These are phyloP conservation scores for Fusarium abutilonis DNA, from an alignment of 2,329 filamentous ascomycete species.

Conservation along the genomic window DNA sequence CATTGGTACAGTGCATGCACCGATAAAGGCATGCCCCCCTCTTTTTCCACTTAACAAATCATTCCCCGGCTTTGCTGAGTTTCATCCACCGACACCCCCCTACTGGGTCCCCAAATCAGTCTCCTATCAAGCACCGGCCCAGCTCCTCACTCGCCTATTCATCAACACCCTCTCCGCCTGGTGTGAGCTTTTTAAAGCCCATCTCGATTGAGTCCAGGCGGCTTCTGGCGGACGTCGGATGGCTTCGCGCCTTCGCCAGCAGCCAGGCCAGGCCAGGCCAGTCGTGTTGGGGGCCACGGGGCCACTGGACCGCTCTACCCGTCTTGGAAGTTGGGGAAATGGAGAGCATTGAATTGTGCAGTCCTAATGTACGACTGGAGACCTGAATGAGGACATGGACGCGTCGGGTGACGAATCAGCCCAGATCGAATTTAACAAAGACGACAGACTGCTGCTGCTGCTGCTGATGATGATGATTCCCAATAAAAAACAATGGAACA, in stretches of 20 bases:
- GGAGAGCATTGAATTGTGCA: conserved; percentile 29
- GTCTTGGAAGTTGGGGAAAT: conserved; percentile 41
- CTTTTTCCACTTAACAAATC: conserved; percentile 8
- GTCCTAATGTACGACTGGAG: conserved; percentile 37
- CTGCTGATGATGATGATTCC: conserved; percentile 20
- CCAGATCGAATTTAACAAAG: conserved; percentile 38
- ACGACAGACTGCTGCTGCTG: conserved; percentile 1
- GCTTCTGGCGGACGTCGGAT: conserved; percentile 25
- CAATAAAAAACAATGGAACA: conserved; percentile 35
- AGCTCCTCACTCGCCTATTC: conserved; percentile 17
- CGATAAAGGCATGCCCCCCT: conserved; percentile 17
- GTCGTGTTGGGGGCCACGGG: conserved; percentile 23
- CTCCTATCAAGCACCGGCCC: not conserved
- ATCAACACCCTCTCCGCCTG: conserved; percentile 40
- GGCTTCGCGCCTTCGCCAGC: conserved; percentile 13
- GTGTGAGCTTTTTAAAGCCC: conserved; percentile 35
- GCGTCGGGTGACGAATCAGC: conserved; percentile 46
- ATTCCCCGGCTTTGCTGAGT: conserved; percentile 32
- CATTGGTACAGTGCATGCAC: conserved; percentile 5
- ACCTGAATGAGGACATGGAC: conserved; percentile 30
- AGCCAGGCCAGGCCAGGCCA: conserved; percentile 3
- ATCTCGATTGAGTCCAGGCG: conserved; percentile 34
- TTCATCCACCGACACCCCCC: conserved; percentile 34
- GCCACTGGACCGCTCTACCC: conserved; percentile 38
- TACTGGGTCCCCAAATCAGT: conserved; percentile 19